A percentile compares a stretch with the other conserved stretches of the same genome.
These are phyloP conservation scores for Aspergillus baeticus DNA, from an alignment of 495 filamentous ascomycete genomes.

Conservation along the genomic window DNA sequence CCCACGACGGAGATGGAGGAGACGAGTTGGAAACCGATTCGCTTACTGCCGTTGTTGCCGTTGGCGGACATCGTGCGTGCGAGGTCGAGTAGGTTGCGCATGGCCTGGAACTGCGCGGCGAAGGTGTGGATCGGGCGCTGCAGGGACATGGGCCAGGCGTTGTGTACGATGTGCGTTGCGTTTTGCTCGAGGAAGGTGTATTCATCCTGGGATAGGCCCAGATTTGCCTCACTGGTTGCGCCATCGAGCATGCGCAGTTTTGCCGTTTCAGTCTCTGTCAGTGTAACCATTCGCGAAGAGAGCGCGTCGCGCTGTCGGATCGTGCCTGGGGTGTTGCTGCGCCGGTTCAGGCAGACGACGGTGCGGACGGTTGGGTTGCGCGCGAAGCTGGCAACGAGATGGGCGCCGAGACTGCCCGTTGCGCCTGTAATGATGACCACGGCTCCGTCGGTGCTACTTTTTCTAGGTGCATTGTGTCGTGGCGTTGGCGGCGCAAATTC, in stretches of 20 bases:
- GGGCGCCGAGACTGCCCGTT: constrained; percentile 50
- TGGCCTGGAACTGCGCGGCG: constrained; percentile 46
- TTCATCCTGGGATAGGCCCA: constrained; percentile 41
- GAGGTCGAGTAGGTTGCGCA: constrained; percentile 48
- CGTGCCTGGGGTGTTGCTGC: not conserved
- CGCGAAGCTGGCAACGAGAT: constrained; percentile 41
- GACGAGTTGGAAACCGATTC: constrained; percentile 46
- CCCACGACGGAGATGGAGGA: constrained; percentile 49
- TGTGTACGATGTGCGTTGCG: constrained; percentile 55
- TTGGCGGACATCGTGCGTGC: constrained; percentile 26
- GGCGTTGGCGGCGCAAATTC: not conserved
- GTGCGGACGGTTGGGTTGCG: constrained; percentile 26
- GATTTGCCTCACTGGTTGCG: constrained; percentile 40
- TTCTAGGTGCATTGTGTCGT: not conserved
- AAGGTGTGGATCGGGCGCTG: constrained; percentile 43
- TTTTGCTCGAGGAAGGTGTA: constrained; percentile 37
- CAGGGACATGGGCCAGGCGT: constrained; percentile 56
- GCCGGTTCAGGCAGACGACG: constrained; percentile 47
- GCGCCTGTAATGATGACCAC: constrained; percentile 49
- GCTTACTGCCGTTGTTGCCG: not conserved
- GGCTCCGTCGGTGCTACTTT: not conserved
- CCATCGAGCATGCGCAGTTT: constrained; percentile 32
- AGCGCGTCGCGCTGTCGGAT: constrained; percentile 36
- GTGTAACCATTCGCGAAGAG: constrained; percentile 29
- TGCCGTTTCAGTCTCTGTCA: constrained; percentile 14